Evolutionary conservation across 2,329 filamentous ascomycete genomes (phyloP).

Genomic region (Trichoderma oligosporum): DNA sequence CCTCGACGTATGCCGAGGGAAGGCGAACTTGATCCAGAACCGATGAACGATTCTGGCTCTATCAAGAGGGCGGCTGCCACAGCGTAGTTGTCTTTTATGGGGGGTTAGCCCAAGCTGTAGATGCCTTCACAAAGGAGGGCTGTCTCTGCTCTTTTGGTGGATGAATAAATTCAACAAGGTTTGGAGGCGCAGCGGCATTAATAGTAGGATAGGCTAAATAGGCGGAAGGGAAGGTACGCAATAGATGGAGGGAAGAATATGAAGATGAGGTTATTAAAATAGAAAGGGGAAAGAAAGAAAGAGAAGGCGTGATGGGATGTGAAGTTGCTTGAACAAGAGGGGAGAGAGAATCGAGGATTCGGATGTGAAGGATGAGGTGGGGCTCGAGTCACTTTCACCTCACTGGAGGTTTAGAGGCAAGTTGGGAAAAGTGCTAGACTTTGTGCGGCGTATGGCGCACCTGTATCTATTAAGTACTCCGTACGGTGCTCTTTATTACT

Average conservation of each 20-base stretch:
- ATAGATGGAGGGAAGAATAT: neutral
- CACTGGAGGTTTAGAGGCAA: conserved; percentile 9
- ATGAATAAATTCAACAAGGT: neutral
- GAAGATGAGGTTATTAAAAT: conserved; percentile 11
- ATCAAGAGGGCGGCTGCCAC: neutral
- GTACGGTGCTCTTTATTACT: no score
- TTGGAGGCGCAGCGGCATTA: neutral
- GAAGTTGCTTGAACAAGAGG: conserved; percentile 8
- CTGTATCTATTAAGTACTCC: neutral
- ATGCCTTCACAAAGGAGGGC: neutral
- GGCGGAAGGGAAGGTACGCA: neutral
- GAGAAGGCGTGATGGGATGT: conserved; percentile 1
- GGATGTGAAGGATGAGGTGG: conserved; percentile 19
- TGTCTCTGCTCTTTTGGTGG: neutral
- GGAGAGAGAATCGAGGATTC: conserved; percentile 15
- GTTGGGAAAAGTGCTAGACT: neutral
- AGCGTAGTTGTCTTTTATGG: neutral
- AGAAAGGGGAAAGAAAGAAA: neutral
- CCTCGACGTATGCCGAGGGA: neutral
- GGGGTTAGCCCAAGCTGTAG: neutral
- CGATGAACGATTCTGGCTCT: no score
- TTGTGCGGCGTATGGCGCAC: neutral
- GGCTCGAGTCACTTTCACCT: conserved; percentile 13
- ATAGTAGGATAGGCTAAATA: neutral
- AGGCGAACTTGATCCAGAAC: neutral